Evolutionary conservation across 2,329 filamentous ascomycete genomes (phyloP).

Genomic region (Paramyrothecium roridum): DNA sequence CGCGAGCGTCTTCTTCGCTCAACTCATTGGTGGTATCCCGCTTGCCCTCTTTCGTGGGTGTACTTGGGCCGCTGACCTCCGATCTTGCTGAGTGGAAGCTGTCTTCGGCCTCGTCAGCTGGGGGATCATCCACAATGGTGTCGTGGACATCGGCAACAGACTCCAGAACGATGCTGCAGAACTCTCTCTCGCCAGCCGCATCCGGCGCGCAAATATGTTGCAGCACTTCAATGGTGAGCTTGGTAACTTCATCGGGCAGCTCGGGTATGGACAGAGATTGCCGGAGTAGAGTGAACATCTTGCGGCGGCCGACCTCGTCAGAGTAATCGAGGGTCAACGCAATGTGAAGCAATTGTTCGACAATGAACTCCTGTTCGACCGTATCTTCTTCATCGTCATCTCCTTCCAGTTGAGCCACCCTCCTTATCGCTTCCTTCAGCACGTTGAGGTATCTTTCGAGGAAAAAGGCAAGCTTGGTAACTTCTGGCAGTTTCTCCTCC

Average conservation of each 20-base stretch:
- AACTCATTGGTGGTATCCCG: constrained; percentile 38
- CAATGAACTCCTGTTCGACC: constrained; percentile 89
- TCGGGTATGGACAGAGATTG: constrained; percentile 83
- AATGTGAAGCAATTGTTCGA: constrained; percentile 92
- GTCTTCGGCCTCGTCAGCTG: constrained; percentile 53
- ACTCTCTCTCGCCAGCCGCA: constrained; percentile 72
- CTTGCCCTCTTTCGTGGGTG: constrained; percentile 45
- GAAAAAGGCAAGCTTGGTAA: constrained; percentile 85
- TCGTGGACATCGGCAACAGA: constrained; percentile 96
- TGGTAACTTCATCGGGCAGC: constrained; percentile 88
- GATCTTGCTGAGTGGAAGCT: constrained; percentile 94
- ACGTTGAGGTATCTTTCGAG: constrained; percentile 75
- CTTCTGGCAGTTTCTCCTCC: constrained; percentile 93
- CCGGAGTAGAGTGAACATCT: constrained; percentile 90
- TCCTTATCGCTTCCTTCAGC: constrained; percentile 61
- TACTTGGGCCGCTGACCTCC: constrained; percentile 69
- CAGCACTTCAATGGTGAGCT: constrained; percentile 78
- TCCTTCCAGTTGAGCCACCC: constrained; percentile 51
- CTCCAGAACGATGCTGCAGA: constrained; percentile 83
- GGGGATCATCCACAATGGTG: constrained; percentile 74
- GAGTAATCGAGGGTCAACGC: constrained; percentile 90
- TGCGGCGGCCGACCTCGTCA: constrained; percentile 91
- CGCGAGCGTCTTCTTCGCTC: constrained; percentile 63
- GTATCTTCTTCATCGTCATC: constrained; percentile 76
- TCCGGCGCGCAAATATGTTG: constrained; percentile 78